Evolutionary conservation across 2,329 filamentous ascomycete species (phyloP), one percentile per base, ranked within the genome.

Genomic region (Talaromyces pinophilus): DNA sequence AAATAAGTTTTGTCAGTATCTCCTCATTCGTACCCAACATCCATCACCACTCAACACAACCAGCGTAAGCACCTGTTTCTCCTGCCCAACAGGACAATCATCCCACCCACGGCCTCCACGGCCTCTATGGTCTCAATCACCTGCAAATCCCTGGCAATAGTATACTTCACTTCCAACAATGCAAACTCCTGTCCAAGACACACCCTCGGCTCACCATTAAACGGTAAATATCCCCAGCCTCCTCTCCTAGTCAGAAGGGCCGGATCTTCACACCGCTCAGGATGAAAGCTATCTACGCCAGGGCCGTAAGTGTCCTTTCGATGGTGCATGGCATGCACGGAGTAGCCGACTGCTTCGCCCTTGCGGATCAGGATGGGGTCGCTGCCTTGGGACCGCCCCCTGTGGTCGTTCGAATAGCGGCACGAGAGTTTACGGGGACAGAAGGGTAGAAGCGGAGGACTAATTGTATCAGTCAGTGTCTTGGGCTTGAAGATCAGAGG

Each of bases 241-340:
- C 28, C 30, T 22, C 13, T n/a, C 15, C 30, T 55, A 0, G 10
- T 35, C 17, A 33, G 1, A 2, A 55, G 17, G 8, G 28, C 2
- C 6, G 8, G 30, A 33, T 38, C 52, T 22, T 55, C 60, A 60
- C 67, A 68, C 5, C 67, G 64, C 15, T 68, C 64, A 2, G 64
- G 67, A 5, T 38, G 42, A 6, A 55, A 67, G 7, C 8, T 28
- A 0, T 81, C 76, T 1, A 81, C 81, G 50, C 84, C 82, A 0
- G 72, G 62, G 2, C 82, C 82, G 72, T 78, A 85, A 66, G 81
- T 73, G 38, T 85, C 83, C 46, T 75, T 76, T 19, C 90, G 86
- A 1, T 91, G 87, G 73, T 95, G 91, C 90, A 94, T 91, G 6
- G 86, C 78, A 63, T 92, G 84, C 0, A 89, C 83, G 59, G 84